These are phyloP conservation scores for Rhizomucor pusillus DNA, from an alignment of 371 early-diverging fungal species.

Conservation along the genomic window DNA sequence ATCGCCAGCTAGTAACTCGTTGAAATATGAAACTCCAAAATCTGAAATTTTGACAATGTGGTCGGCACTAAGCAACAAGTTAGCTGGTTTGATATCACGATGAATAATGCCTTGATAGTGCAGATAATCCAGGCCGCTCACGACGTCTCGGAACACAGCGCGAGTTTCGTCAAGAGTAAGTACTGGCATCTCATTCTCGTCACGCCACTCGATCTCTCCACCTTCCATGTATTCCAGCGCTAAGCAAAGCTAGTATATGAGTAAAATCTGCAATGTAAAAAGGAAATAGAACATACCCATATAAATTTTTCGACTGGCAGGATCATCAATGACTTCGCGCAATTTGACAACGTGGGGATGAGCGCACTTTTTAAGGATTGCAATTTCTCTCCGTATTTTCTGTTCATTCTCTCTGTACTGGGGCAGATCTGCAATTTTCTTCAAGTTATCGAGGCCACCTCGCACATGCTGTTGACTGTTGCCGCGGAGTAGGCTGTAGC, in stretches of 20 bases:
- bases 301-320: slow-evolving; percentile 86
- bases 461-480: slow-evolving; percentile 34
- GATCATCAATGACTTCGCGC: slow-evolving; percentile 94
- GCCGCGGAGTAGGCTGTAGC: slow-evolving; percentile 42
- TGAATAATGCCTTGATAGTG: slow-evolving; percentile 94
- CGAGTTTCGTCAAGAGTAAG: slow-evolving; percentile 66
- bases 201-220: slow-evolving; percentile 91
- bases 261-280: slow-evolving; percentile 2
- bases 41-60: slow-evolving; percentile 90
- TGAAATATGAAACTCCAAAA: slow-evolving; percentile 91
- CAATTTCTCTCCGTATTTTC: slow-evolving; percentile 91
- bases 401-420: slow-evolving; percentile 65
- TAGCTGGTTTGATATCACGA: slow-evolving; percentile 96
- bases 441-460: slow-evolving; percentile 9
- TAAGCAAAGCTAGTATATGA: slow-evolving; percentile 4
- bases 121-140: slow-evolving; percentile 90
- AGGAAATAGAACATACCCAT: slow-evolving; percentile 49
- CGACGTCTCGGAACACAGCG: slow-evolving; percentile 85
- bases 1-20: slow-evolving; percentile 38
- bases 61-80: slow-evolving; percentile 72
- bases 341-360: slow-evolving; percentile 93
- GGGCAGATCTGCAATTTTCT: slow-evolving; percentile 18
- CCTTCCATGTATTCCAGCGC: slow-evolving; percentile 86
- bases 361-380: slow-evolving; percentile 91
- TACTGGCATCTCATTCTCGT: slow-evolving; percentile 64